Conservation (phyloP, 805 yeast genomes). For the Metschnikowia vanudenii region DNA sequence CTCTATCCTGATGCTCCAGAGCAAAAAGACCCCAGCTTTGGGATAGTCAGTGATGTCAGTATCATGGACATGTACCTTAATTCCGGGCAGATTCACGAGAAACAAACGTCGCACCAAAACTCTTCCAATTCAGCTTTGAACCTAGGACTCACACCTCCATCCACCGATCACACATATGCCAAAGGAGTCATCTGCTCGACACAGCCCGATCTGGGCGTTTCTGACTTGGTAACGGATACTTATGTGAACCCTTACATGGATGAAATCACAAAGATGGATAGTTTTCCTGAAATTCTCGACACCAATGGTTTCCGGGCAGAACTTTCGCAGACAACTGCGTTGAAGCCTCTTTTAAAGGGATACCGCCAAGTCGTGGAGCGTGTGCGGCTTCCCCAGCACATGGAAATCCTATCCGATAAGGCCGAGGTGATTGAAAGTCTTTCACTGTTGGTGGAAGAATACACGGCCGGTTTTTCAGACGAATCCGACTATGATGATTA, state of each 20-base stretch:
- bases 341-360: constrained; percentile 29
- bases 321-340: constrained; percentile 25
- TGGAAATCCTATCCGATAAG: constrained; percentile 46
- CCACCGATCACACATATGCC: background rate
- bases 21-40: constrained; percentile 3
- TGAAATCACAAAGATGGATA: constrained; percentile 26
- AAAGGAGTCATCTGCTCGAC: background rate
- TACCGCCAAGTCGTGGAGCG: constrained; percentile 21
- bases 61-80: constrained; percentile 17
- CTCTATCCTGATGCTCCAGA: constrained; percentile 4
- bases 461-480: constrained; percentile 49
- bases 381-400: constrained; percentile 18
- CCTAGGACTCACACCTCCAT: background rate
- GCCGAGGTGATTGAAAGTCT: constrained; percentile 53
- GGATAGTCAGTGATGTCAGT: constrained; percentile 17
- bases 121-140: background rate
- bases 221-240: constrained; percentile 3
- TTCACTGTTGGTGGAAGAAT: constrained; percentile 43
- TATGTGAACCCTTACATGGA: constrained; percentile 17
- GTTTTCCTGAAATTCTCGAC: constrained; percentile 28
- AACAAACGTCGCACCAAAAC: no score
- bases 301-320: constrained; percentile 17
- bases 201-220: constrained; percentile 1
- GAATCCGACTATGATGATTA: constrained; percentile 17
- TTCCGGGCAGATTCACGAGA: constrained; percentile 4